A percentile compares a stretch with the other conserved stretches of the same genome.
Evolutionary conservation across 164 flowering plant genomes (phyloP).

Genomic region (Chimonanthus praecox): DNA sequence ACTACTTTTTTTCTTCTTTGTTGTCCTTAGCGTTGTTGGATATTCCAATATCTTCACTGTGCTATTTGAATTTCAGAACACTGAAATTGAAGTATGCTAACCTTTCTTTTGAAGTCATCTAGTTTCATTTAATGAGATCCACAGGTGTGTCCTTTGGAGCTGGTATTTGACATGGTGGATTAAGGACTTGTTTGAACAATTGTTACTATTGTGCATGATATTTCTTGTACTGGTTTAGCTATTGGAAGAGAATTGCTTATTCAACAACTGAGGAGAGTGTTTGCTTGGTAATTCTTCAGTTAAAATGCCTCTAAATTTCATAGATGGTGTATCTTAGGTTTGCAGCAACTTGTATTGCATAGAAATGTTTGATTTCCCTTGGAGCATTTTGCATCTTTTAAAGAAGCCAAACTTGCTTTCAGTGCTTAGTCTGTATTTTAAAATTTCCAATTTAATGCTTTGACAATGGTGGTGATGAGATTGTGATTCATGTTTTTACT

Average conservation of each 20-base stretch:
- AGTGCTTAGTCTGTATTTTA: neutral
- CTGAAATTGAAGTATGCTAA: too few relatives aligned
- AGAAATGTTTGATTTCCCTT: neutral
- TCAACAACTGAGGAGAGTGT: neutral
- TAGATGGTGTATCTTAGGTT: neutral
- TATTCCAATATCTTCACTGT: too few relatives aligned
- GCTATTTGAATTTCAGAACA: too few relatives aligned
- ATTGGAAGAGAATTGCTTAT: neutral
- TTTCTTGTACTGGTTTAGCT: neutral
- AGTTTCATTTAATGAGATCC: too few relatives aligned
- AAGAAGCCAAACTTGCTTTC: neutral
- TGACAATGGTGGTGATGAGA: neutral
- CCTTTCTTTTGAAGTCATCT: too few relatives aligned
- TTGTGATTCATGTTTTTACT: neutral
- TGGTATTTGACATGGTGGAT: too few relatives aligned
- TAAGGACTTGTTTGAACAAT: too few relatives aligned
- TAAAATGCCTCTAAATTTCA: neutral
- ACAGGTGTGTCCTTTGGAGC: too few relatives aligned
- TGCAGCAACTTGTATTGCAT: neutral
- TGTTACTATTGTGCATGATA: too few relatives aligned
- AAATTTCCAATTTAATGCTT: too few relatives aligned
- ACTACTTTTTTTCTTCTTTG: too few relatives aligned
- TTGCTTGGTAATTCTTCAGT: neutral
- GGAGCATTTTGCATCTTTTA: neutral
- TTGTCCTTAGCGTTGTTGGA: too few relatives aligned